Base-by-base conservation (phyloP, 2,329 filamentous ascomycete species). In the Botrytis deweyae region DNA sequence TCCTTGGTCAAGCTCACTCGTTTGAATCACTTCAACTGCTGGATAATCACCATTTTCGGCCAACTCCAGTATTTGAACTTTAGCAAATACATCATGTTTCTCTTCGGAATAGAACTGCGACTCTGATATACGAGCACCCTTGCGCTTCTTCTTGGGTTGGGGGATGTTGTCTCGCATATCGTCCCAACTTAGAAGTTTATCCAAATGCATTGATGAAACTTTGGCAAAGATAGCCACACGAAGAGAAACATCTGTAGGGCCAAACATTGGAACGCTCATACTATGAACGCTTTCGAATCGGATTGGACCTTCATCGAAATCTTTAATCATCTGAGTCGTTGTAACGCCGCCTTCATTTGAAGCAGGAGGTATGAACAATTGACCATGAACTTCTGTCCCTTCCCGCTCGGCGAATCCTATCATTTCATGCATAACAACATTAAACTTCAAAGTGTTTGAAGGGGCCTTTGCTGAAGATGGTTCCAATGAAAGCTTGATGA, bases 221-320 rank as follows among this genome's bases (percentile, higher is more conserved):
- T 92, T 92, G 29, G 96, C 95, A 81, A 97, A 98, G 75, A 99
- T 92, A 67, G 94, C 94, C 14, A 97, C 92, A 72, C 96, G 90
- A 72, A 99, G 84, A 38, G 90, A 92, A 1, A 94, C 90, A 65
- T 92, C 91, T 36, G 88, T 89, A 1, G 94, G 89, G 65, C 91
- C 92, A 62, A 91, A 92, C 52, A 97, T 86, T 6, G 95, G 93
- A 71, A 99, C 87, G 81, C 94, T 97, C 94, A 99, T 97, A 82
- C 94, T 97, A 85, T 99, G 96, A 68, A 98, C 95, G 82, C 96
- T 99, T 83, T 98, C 95, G 78, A 99, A 99, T 6, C 93, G 91
- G 73, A 99, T 91, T 0, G 95, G 90, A 0, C 93, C 92, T 82
- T 99, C 96, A 78, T 98, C 95, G 79, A 99, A 99, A 73, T 94